Percentiles rank a stretch among this genome's conserved stretches.
These are phyloP conservation scores for Asterella californica DNA, from an alignment of 225 moss, liverwort and hornwort species.

Conservation along the genomic window DNA sequence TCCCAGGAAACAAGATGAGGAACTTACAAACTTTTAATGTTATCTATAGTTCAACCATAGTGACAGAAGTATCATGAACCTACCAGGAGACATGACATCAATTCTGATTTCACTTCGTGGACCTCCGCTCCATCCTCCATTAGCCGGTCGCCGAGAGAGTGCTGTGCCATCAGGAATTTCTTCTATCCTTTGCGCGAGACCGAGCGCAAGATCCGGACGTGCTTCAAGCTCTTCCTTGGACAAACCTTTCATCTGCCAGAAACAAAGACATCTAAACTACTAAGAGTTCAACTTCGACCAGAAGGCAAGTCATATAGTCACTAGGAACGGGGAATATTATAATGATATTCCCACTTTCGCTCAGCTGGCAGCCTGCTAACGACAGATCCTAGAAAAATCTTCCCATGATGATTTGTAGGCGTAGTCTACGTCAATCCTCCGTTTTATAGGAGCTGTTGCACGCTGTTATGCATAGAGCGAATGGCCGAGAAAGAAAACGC, in stretches of 20 bases:
- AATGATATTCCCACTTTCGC: background rate
- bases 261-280: background rate
- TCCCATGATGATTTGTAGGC: background rate
- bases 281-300: background rate
- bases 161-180: conserved; percentile 70
- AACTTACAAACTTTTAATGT: background rate
- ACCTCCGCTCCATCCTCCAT: conserved; percentile 49
- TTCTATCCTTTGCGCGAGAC: conserved; percentile 61
- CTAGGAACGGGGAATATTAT: background rate
- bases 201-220: conserved; percentile 54
- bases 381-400: background rate
- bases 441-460: background rate
- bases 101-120: conserved; percentile 63
- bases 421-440: background rate
- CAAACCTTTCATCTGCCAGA: conserved; percentile 55
- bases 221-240: conserved; percentile 62
- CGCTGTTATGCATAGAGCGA: background rate
- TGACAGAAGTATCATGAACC: background rate
- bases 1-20: background rate
- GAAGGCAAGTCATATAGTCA: background rate
- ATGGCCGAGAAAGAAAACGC: background rate
- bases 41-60: background rate
- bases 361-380: background rate
- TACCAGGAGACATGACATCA: conserved; percentile 66
- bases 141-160: conserved; percentile 34